Evolutionary conservation across 192 early-diverging fungal genomes (phyloP).

Genomic region (Coemansia biformis): DNA sequence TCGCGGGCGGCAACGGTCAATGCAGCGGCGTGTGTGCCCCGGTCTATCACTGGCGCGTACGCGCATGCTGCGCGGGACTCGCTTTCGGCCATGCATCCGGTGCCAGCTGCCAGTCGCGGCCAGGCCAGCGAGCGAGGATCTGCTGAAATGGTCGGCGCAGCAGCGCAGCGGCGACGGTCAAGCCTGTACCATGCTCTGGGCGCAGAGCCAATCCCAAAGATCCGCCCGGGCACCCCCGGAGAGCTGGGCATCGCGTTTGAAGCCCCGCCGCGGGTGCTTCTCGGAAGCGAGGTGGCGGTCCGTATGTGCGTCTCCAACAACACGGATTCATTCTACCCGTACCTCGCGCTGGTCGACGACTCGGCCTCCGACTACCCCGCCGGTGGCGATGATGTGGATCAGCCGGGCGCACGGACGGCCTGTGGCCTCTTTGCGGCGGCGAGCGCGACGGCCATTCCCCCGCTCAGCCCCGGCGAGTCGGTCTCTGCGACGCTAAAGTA

Average conservation of each 20-base stretch:
- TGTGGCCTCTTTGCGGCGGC: constrained; percentile 13
- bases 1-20: constrained; percentile 23
- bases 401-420: too few relatives aligned
- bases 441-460: constrained; percentile 22
- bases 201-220: background rate
- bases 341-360: constrained; percentile 24
- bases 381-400: background rate
- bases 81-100: constrained; percentile 14
- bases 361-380: background rate
- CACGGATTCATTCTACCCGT: constrained; percentile 18
- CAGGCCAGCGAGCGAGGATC: background rate
- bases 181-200: background rate
- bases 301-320: constrained; percentile 32
- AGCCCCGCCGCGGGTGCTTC: constrained; percentile 21
- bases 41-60: background rate
- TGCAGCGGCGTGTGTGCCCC: background rate
- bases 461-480: constrained; percentile 34
- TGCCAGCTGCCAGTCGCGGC: background rate
- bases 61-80: constrained; percentile 11
- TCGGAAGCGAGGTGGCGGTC: constrained; percentile 30
- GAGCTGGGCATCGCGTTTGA: constrained; percentile 25
- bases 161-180: constrained; percentile 1
- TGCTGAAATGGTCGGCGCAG: constrained; percentile 3
- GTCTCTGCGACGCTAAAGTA: constrained; percentile 23
- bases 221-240: background rate